Base-by-base conservation (phyloP, 1,139 yeast species). In the Saccharomyces hybrid region DNA sequence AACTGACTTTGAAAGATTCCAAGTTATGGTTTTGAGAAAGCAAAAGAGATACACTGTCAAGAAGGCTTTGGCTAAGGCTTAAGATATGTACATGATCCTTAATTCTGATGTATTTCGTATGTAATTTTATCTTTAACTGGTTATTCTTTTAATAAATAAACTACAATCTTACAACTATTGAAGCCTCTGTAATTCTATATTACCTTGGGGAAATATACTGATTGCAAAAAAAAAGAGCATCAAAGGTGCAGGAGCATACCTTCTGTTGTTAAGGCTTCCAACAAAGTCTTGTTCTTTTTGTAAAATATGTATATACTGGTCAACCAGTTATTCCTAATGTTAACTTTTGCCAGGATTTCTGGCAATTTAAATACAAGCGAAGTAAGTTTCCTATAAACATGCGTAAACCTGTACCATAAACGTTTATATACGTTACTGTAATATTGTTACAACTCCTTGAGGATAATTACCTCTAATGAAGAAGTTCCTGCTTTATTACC, bases 1-100 rank as follows among this genome's bases (percentile, higher is more conserved):
- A 76, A 75, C 93, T 70, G 99, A 93, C 80, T 93, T 93, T 73
- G 97, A 93, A 83, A 91, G 99, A 86, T 93, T 93, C 97, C 97
- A 93, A 84, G 99, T 91, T 71, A 76, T 88, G 77, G 95, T 89
- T 70, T 86, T 89, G 78, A 91, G 88, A 88, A 93, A 90, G 85
- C 97, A 91, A 84, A 89, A 89, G 81, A 87, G 93, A 82, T 85
- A 77, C 75, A 90, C 93, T 78, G 91, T 91, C 74, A 88, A 87
- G 82, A 91, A 89, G 80, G 88, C 88, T 73, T 79, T 82, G 70
- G 93, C 95, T 72, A 88, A 87, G 83, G 95, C 95, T 79, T 86
- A 84, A 38, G 13, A 38, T 38, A 38, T 38, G 44, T 38, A 38
- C 44, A 38, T 38, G 44, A 38, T 38, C 44, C 13, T 38, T 38